A percentile compares a stretch with the other conserved stretches of the same genome.
These are phyloP conservation scores for Davidsoniella virescens DNA, from an alignment of 2,329 filamentous ascomycete genomes.

Conservation along the genomic window DNA sequence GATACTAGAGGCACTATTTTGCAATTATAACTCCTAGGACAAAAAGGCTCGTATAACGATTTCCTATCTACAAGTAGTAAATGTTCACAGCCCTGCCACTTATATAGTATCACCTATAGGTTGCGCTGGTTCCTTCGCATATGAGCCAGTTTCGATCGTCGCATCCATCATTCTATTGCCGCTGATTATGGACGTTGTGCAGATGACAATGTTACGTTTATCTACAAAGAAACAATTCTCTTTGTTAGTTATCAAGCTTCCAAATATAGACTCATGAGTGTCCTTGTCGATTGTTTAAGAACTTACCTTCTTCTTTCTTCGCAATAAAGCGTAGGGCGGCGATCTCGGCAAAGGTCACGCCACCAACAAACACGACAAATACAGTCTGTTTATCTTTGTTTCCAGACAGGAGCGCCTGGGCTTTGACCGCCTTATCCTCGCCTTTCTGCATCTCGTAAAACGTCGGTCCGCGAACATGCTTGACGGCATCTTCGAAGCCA, in stretches of 20 bases:
- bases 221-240: slow-evolving; percentile 24
- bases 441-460: slow-evolving; percentile 88
- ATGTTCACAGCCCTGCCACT: no score
- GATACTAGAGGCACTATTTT: no score
- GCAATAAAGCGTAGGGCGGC: slow-evolving; percentile 84
- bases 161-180: slow-evolving; percentile 80
- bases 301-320: slow-evolving; percentile 56
- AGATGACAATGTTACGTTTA: slow-evolving; percentile 73
- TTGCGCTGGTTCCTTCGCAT: slow-evolving; percentile 23
- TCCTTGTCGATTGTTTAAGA: neutral
- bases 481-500: slow-evolving; percentile 82
- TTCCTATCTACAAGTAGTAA: no score
- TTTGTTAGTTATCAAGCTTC: neutral
- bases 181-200: slow-evolving; percentile 79
- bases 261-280: neutral
- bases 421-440: slow-evolving; percentile 81
- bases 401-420: slow-evolving; percentile 65
- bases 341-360: slow-evolving; percentile 91
- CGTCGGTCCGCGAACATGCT: slow-evolving; percentile 71
- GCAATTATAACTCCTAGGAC: no score
- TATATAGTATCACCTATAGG: no score
- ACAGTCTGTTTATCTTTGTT: slow-evolving; percentile 64
- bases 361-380: slow-evolving; percentile 95
- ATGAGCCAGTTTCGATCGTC: slow-evolving; percentile 57
- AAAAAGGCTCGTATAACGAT: no score